Base-by-base conservation (phyloP, 2,329 filamentous ascomycete species). In the Colletotrichum sp. region DNA sequence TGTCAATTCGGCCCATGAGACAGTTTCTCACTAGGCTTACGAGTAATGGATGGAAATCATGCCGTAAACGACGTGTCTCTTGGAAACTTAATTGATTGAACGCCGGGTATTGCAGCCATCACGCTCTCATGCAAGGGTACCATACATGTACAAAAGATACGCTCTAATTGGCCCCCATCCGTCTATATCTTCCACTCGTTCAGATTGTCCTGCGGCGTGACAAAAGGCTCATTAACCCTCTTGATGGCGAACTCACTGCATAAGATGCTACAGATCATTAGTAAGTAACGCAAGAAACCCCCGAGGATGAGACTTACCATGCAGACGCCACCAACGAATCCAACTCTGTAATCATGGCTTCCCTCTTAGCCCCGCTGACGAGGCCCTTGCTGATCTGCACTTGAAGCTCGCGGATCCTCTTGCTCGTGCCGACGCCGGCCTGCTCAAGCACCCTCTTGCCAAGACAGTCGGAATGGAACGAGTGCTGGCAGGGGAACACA, bases 401-500 rank as follows among this genome's bases (percentile, higher is more conserved):
- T 87, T 99, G 96, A 79, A 98, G 87, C 84, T 98, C 96, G 76
- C 92, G 91, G 79, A 99, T 98, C 79, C 95, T 90, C 83, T 93
- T 93, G 18, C 93, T 92, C 85, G 94, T 95, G 21, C 92, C 93
- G 68, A 93, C 88, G 0, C 95, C 95, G 2, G 94, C 93, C 78
- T 95, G 93, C 83, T 96, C 95, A 69, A 98, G 90, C 1, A 99
- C 95, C 82, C 94, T 94, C 80, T 92, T 93, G 0, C 95, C 96
- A 65, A 99, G 86, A 83, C 97, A 99, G 83, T 99, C 97, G 57
- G 95, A 96, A 84, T 99, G 97, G 82, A 99, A 99, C 5, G 96
- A 95, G 85, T 99, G 97, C 87, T 99, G 97, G 84, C 97, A 99
- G 0, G 97, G 97, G 79, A 99, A 99, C 21, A 99, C 97, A 80